Percentiles rank a stretch among this genome's conserved stretches.
phyloP scores from a whole-genome alignment of 306 rosid species.

The Lathyrus aphaca region DNA sequence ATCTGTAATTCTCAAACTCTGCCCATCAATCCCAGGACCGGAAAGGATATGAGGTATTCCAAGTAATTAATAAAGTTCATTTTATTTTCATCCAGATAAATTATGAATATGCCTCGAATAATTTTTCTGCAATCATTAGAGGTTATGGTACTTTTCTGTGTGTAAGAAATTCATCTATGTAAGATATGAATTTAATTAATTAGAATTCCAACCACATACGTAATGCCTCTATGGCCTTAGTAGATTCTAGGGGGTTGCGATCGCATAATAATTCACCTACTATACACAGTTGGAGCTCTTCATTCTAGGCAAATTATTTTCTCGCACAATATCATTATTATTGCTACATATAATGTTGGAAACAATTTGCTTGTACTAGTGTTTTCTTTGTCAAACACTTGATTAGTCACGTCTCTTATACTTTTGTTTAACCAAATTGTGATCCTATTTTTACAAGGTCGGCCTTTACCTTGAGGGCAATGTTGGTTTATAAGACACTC shows the following conservation, averaged over 20 bases:
- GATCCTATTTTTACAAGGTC: slow-evolving; percentile 3
- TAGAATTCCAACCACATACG: slow-evolving; percentile 30
- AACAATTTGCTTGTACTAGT: too few species aligned
- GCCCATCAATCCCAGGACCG: slow-evolving; percentile 14
- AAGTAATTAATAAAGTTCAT: slow-evolving; percentile 29
- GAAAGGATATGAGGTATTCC: slow-evolving; percentile 41
- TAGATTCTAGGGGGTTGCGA: slow-evolving; percentile 33
- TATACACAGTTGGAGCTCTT: slow-evolving; percentile 22
- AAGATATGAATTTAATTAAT: slow-evolving; percentile 29
- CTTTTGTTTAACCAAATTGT: too few species aligned
- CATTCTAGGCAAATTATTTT: slow-evolving; percentile 27
- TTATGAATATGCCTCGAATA: slow-evolving; percentile 30
- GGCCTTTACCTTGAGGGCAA: slow-evolving; percentile 4
- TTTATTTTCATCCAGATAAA: slow-evolving; percentile 36
- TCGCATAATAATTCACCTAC: slow-evolving; percentile 13
- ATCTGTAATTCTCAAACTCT: slow-evolving; percentile 34
- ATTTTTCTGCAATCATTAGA: slow-evolving; percentile 34
- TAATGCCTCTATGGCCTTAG: slow-evolving; percentile 22
- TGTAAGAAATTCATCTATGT: slow-evolving; percentile 16
- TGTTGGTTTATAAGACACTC: neutral
- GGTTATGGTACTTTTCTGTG: neutral
- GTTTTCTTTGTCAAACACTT: too few species aligned
- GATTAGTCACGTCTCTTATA: too few species aligned
- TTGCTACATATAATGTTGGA: neutral
- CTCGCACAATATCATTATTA: slow-evolving; percentile 16